Evolutionary conservation across 2,329 filamentous ascomycete genomes (phyloP).

Genomic region (Passalora sequoiae): DNA sequence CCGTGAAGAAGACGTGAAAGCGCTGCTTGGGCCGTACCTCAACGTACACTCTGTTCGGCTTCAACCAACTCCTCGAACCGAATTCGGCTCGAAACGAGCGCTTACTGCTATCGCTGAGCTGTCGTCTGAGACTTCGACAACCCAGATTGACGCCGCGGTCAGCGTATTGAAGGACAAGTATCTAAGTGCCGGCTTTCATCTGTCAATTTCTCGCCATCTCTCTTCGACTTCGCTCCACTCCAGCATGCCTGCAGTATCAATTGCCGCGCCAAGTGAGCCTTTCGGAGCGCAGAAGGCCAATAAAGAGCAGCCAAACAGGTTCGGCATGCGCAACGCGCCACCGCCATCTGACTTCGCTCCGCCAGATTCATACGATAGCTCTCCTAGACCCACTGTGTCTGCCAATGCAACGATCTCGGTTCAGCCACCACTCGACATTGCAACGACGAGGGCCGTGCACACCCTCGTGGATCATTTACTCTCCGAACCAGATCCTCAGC

Average conservation of each 20-base stretch:
- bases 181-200: conserved; percentile 75
- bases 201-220: conserved; percentile 74
- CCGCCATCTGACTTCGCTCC: conserved; percentile 63
- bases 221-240: conserved; percentile 52
- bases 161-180: conserved; percentile 77
- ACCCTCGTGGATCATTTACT: conserved; percentile 77
- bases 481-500: conserved; percentile 46
- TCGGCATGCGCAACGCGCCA: conserved; percentile 39
- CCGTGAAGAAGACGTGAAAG: conserved; percentile 59
- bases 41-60: conserved; percentile 27
- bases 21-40: conserved; percentile 22
- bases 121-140: conserved; percentile 71
- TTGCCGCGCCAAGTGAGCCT: conserved; percentile 20
- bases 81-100: conserved; percentile 54
- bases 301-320: conserved; percentile 29
- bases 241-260: conserved; percentile 6
- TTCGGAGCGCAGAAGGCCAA: conserved; percentile 29
- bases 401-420: conserved; percentile 40
- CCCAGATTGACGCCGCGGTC: conserved; percentile 76
- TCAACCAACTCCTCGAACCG: conserved; percentile 13
- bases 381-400: conserved; percentile 9
- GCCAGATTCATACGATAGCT: conserved; percentile 62
- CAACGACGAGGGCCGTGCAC: conserved; percentile 77
- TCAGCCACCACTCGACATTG: conserved; percentile 69
- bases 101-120: conserved; percentile 75